Conservation (phyloP, 305 asterid species). For the Vinca major region DNA sequence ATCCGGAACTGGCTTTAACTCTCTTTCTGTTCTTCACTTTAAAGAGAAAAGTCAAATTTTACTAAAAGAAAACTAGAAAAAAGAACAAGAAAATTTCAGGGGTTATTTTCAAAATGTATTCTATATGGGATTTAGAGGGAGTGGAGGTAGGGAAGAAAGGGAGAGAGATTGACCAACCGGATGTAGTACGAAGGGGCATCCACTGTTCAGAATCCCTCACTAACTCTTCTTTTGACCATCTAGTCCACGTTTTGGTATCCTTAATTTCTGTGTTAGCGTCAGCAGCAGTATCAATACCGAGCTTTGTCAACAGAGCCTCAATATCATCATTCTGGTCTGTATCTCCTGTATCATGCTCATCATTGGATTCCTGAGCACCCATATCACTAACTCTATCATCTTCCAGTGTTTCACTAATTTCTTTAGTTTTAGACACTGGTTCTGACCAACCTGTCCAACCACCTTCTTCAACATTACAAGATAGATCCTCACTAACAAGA, state of each 20-base stretch:
- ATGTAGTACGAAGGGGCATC: conserved; percentile 70
- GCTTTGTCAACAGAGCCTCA: conserved; percentile 69
- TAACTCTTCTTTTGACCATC: conserved; percentile 82
- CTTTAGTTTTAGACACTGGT: conserved; percentile 45
- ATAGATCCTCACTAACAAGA: conserved; percentile 50
- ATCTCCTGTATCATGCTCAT: conserved; percentile 40
- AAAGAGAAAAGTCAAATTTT: background rate
- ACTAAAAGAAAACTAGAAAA: background rate
- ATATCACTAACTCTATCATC: conserved; percentile 28
- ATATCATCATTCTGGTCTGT: conserved; percentile 63
- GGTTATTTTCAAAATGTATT: background rate
- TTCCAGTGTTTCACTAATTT: conserved; percentile 31
- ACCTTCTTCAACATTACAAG: conserved; percentile 54
- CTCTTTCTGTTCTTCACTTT: background rate
- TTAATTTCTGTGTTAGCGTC: conserved; percentile 62
- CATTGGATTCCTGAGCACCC: conserved; percentile 44
- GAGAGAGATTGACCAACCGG: conserved; percentile 40
- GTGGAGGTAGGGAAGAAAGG: background rate
- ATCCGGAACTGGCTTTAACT: background rate
- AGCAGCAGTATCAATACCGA: conserved; percentile 76
- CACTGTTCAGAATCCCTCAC: conserved; percentile 58
- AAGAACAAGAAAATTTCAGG: background rate
- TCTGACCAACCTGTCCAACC: conserved; percentile 99
- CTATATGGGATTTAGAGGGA: background rate
- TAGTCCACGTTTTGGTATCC: conserved; percentile 70